Percentiles rank a stretch among this genome's conserved stretches.
These are phyloP conservation scores for Mucor racemosus DNA, from an alignment of 371 early-diverging fungal genomes.

Conservation along the genomic window DNA sequence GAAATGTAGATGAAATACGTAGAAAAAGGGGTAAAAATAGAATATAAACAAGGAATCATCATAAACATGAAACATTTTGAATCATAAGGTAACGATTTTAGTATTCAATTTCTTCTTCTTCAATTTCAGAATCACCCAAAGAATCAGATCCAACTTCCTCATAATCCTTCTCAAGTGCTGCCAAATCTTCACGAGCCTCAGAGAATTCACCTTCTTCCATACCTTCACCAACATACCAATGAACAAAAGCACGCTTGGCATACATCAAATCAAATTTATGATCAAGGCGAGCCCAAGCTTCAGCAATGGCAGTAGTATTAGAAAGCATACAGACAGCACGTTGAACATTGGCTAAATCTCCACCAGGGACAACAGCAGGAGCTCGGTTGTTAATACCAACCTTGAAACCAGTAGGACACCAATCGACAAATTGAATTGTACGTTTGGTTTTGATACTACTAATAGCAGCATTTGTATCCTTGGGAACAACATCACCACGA, in stretches of 20 bases:
- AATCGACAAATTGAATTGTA: slow-evolving; percentile 94
- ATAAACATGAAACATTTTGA: slow-evolving; percentile 1
- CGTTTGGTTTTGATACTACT: slow-evolving; percentile 89
- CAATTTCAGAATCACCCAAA: slow-evolving; percentile 56
- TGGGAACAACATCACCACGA: slow-evolving; percentile 90
- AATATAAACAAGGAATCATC: neutral
- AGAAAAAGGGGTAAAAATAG: neutral
- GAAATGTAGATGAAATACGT: neutral
- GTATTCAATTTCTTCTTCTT: slow-evolving; percentile 59
- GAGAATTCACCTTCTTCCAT: slow-evolving; percentile 94
- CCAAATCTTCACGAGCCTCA: slow-evolving; percentile 99
- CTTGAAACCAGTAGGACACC: slow-evolving; percentile 98
- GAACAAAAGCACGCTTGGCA: slow-evolving; percentile 96
- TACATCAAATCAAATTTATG: slow-evolving; percentile 96
- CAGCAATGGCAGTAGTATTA: slow-evolving; percentile 95
- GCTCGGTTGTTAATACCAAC: slow-evolving; percentile 92
- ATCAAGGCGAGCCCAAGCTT: slow-evolving; percentile 94
- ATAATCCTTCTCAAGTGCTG: slow-evolving; percentile 99
- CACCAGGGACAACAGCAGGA: slow-evolving; percentile 87
- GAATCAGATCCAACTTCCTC: slow-evolving; percentile 95
- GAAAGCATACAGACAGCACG: slow-evolving; percentile 94
- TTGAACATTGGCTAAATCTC: slow-evolving; percentile 86
- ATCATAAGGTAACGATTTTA: slow-evolving; percentile 14
- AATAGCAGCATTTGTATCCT: slow-evolving; percentile 90
- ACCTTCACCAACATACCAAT: slow-evolving; percentile 98